phyloP scores from a whole-genome alignment of 2,329 filamentous ascomycete genomes.

The Ascochyta clinopodiicola region DNA sequence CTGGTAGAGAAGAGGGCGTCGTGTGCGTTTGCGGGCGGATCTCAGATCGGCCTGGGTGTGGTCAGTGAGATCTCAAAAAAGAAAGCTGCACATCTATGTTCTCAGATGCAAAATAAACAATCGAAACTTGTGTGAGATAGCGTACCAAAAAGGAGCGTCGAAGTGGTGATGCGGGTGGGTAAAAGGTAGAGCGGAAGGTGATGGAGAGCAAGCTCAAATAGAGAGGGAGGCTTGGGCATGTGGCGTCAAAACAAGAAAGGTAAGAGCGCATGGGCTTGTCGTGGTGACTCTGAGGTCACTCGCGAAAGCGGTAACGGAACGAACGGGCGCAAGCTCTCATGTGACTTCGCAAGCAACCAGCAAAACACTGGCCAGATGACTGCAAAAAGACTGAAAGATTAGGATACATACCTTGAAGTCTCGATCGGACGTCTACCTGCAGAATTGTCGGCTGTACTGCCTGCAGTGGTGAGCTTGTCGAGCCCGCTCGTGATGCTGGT shows the following conservation, averaged over 20 bases:
- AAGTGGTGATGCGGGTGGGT: neutral
- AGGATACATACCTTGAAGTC: conserved; percentile 4
- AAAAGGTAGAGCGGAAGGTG: conserved; percentile 1
- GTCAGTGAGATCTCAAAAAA: conserved; percentile 22
- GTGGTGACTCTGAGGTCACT: conserved; percentile 19
- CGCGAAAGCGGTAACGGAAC: conserved; percentile 7
- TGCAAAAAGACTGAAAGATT: neutral
- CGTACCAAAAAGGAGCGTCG: conserved; percentile 6
- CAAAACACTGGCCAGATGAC: neutral
- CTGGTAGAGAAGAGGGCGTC: conserved; percentile 5
- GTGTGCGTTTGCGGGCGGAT: conserved; percentile 16
- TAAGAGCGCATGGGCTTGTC: conserved; percentile 13
- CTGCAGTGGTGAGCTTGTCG: conserved; percentile 20
- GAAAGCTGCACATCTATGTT: conserved; percentile 14
- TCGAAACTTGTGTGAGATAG: conserved; percentile 1
- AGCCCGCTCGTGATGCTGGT: conserved; percentile 19
- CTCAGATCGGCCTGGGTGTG: conserved; percentile 16
- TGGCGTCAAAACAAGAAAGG: conserved; percentile 6
- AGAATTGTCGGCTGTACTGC: conserved; percentile 25
- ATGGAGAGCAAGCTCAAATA: conserved; percentile 7
- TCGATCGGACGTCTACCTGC: conserved; percentile 18
- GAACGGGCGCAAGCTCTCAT: conserved; percentile 4
- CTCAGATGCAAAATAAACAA: neutral
- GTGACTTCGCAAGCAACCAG: conserved; percentile 3
- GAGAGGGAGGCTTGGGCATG: conserved; percentile 4